Base-by-base conservation (phyloP, 345 rosid species). In the Corchorus olitorius region DNA sequence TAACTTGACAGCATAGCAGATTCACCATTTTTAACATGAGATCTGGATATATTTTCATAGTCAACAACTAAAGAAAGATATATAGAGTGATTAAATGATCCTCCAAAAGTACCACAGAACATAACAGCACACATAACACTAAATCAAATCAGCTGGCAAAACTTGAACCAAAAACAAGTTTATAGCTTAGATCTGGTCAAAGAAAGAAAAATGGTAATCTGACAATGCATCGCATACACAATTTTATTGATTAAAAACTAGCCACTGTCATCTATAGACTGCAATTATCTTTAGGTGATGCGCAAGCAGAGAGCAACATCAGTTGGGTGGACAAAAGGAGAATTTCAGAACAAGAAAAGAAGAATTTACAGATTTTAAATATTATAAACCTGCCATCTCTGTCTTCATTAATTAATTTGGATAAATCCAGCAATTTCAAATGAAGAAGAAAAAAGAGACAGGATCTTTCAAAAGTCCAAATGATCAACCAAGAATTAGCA, bases 401-500 rank as follows among this genome's bases (percentile, higher is more conserved):
- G 8, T 22, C 56, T 14, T 22, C 56, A 48, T 48, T 48, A 27
- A 48, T 34, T 7, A 22, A 68, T 16, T 27, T 14, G 14, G 72
- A 48, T 68, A 27, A 48, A 68, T 68, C 55, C 41, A 27, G 19
- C 19, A 27, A 27, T 22, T 49, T 33, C 41, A 14, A 14, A 48
- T 22, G 20, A 27, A 48, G 27, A 49, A 2, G 20, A 0, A 27
- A 61, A 59, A 65, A 55, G 0, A 12, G 54, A 46, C 13, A 13
- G 19, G 48, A 70, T 11, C 4, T 6, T 35, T 70, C 60, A 16
- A 10, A 52, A 70, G 27, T 9, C 41, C 9, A 17, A 70, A 52
- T 52, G 46, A 70, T 70, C 74, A 70, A 70, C 48, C 27, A 70
- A 50, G 22, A 66, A 52, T 17, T 9, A 73, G 68, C 34, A 46